phyloP scores from a whole-genome alignment of 768 basidiomycete species.

The Boletus sp. region DNA sequence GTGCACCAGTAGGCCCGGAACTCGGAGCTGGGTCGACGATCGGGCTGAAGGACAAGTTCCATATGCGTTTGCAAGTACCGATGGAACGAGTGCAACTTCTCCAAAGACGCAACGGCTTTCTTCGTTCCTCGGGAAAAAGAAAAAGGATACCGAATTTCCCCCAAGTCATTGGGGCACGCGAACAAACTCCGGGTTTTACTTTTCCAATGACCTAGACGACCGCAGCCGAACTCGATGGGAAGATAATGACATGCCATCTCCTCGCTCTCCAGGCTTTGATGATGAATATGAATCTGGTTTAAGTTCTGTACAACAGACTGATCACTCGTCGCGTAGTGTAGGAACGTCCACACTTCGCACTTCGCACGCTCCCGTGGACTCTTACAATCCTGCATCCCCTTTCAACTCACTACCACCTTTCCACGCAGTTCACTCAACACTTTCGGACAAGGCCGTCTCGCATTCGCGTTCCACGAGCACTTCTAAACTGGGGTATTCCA shows the following conservation, averaged over 20 bases:
- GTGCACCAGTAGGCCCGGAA: slow-evolving; percentile 68
- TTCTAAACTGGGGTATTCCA: slow-evolving; percentile 21
- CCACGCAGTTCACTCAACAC: slow-evolving; percentile 29
- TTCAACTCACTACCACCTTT: slow-evolving; percentile 37
- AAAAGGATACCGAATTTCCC: slow-evolving; percentile 53
- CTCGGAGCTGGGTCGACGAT: slow-evolving; percentile 64
- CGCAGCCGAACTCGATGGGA: slow-evolving; percentile 26
- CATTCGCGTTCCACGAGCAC: slow-evolving; percentile 37
- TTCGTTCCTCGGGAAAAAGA: slow-evolving; percentile 39
- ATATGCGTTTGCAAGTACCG: slow-evolving; percentile 51
- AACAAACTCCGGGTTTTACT: slow-evolving; percentile 55
- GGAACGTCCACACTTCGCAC: slow-evolving; percentile 2
- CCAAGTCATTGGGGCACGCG: slow-evolving; percentile 59
- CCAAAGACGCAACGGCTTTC: slow-evolving; percentile 34
- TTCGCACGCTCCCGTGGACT: slow-evolving; percentile 19
- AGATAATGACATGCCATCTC: slow-evolving; percentile 21
- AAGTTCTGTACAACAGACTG: slow-evolving; percentile 28
- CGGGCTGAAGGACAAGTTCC: slow-evolving; percentile 35
- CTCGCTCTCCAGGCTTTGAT: slow-evolving; percentile 31
- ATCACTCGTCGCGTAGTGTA: slow-evolving; percentile 19
- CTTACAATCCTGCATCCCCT: slow-evolving; percentile 34
- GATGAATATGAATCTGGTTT: slow-evolving; percentile 47
- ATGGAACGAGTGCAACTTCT: slow-evolving; percentile 23
- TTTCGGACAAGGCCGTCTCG: slow-evolving; percentile 28
- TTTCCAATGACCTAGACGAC: slow-evolving; percentile 33